Percentiles rank a stretch among this genome's conserved stretches.
These are phyloP conservation scores for Starmerella kuoi DNA, from an alignment of 805 yeast species.

Conservation along the genomic window DNA sequence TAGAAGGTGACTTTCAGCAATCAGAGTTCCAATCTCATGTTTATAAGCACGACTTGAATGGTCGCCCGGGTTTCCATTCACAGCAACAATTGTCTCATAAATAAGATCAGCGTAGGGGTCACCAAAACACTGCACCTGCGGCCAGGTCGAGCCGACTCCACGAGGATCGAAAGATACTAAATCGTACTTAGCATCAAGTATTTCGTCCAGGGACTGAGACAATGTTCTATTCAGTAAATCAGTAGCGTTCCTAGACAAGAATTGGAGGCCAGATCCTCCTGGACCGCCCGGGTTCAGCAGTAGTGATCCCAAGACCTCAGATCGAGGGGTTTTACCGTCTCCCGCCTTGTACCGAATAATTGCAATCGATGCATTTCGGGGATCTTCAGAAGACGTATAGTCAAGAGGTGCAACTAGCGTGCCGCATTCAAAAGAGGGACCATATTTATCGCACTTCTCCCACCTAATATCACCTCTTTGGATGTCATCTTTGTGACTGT, in stretches of 20 bases:
- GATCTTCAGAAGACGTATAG: conserved; percentile 8
- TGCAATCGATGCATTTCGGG: conserved; percentile 13
- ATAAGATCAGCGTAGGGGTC: not conserved
- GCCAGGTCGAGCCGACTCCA: conserved; percentile 20
- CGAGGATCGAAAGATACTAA: conserved; percentile 23
- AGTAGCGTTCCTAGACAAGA: conserved; percentile 1
- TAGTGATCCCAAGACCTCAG: conserved; percentile 18
- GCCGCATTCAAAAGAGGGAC: conserved; percentile 7
- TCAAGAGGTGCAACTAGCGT: conserved; percentile 12
- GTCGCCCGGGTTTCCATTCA: conserved; percentile 8
- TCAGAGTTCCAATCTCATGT: conserved; percentile 12
- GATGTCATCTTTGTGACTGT: too few species aligned
- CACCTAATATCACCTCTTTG: conserved; percentile 4
- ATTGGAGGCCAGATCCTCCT: conserved; percentile 20
- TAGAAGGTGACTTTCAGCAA: conserved; percentile 11
- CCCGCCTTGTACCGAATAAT: conserved; percentile 13
- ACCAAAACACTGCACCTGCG: conserved; percentile 14
- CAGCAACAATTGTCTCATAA: not conserved
- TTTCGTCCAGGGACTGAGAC: conserved; percentile 12
- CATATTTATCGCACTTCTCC: conserved; percentile 3
- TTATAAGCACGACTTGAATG: conserved; percentile 1
- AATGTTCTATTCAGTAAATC: not conserved
- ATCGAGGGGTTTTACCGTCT: conserved; percentile 9
- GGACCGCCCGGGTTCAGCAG: conserved; percentile 24
- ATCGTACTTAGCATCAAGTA: conserved; percentile 16